Conservation (phyloP, 345 rosid genomes). For the thale cress (Arabidopsis thaliana) region DNA sequence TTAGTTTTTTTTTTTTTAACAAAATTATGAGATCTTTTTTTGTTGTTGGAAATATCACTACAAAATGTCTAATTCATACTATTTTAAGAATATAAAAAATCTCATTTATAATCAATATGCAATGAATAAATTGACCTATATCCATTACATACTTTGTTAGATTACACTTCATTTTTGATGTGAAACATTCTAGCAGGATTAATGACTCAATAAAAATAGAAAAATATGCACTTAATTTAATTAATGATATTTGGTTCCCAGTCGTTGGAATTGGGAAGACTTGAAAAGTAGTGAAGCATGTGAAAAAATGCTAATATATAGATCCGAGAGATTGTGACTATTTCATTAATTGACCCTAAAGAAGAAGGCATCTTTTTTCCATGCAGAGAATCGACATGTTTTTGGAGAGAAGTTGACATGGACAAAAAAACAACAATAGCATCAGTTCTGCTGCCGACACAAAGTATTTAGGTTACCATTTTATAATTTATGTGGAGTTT, state of each 20-base stretch:
- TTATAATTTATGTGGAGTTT: background rate
- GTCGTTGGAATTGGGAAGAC: background rate
- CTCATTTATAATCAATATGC: background rate
- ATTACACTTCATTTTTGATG: background rate
- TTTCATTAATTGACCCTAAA: background rate
- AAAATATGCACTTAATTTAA: background rate
- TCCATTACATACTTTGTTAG: background rate
- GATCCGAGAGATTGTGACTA: background rate
- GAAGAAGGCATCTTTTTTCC: background rate
- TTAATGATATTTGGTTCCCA: background rate
- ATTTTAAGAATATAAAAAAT: background rate
- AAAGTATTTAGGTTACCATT: background rate
- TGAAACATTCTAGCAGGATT: background rate
- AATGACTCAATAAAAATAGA: background rate
- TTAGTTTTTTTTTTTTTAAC: no score
- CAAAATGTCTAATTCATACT: background rate
- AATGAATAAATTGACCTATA: background rate
- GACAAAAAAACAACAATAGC: background rate
- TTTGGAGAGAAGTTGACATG: background rate
- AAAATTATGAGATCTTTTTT: no score
- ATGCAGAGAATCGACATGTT: background rate
- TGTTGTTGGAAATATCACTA: no score
- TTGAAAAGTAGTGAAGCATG: background rate
- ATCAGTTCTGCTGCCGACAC: background rate
- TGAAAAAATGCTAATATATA: background rate